Conservation (phyloP, 495 filamentous ascomycete genomes). For the Recurvomyces mirabilis region DNA sequence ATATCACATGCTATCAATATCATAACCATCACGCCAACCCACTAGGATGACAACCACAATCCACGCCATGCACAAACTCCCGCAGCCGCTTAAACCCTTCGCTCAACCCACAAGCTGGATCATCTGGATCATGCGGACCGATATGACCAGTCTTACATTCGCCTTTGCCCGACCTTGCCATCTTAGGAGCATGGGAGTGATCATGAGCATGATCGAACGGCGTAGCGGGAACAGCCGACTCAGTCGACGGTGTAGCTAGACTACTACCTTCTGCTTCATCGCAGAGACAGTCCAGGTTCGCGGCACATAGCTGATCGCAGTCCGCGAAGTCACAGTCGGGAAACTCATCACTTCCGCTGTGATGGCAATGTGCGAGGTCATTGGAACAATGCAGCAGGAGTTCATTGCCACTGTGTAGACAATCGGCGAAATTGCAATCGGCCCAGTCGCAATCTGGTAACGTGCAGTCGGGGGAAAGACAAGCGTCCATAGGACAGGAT, state of each 20-base stretch:
- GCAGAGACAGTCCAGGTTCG: no score
- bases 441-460: constrained; percentile 6
- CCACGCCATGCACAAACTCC: background rate
- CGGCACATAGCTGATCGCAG: no score
- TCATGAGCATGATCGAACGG: no score
- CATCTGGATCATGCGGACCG: background rate
- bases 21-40: no score
- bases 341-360: no score
- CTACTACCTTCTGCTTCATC: background rate
- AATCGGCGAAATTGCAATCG: constrained; percentile 6
- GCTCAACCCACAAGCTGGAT: background rate
- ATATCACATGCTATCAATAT: no score
- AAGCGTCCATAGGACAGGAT: background rate
- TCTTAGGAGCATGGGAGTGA: no score
- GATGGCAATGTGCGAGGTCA: no score
- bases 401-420: no score
- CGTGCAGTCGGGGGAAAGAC: background rate
- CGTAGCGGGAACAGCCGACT: background rate
- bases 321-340: no score
- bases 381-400: no score
- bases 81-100: constrained; percentile 1
- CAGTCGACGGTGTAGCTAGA: background rate
- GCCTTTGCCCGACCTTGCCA: no score
- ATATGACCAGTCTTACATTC: background rate
- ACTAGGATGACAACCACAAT: constrained; percentile 1